Percentiles rank a stretch among this genome's conserved stretches.
phyloP scores from a whole-genome alignment of 495 filamentous ascomycete species.

The Podospora pseudopauciseta region DNA sequence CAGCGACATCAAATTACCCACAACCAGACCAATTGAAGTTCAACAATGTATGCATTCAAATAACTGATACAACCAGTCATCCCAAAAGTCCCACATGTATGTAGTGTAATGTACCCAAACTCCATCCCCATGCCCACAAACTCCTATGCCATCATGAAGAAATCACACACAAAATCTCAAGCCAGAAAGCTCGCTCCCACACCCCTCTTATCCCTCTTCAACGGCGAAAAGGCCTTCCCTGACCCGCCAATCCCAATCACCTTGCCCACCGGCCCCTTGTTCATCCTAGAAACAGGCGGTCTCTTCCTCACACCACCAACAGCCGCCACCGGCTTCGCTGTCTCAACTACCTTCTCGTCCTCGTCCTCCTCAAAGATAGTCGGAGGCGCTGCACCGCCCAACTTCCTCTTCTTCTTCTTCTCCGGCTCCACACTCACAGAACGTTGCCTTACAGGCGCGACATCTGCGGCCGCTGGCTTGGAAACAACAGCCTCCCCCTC shows the following conservation, averaged over 20 bases:
- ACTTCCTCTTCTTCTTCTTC: conserved; percentile 72
- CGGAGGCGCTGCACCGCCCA: conserved; percentile 55
- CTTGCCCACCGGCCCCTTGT: conserved; percentile 36
- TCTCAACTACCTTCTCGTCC: conserved; percentile 40
- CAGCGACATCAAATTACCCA: not conserved
- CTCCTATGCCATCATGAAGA: not conserved
- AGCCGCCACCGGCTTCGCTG: conserved; percentile 13
- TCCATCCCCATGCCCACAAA: not conserved
- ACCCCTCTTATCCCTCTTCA: conserved; percentile 72
- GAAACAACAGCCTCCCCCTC: not conserved
- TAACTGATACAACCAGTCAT: not conserved
- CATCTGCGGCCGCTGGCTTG: not conserved
- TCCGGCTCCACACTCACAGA: conserved; percentile 34
- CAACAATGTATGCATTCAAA: not conserved
- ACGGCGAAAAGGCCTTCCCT: conserved; percentile 64
- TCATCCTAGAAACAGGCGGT: conserved; percentile 31
- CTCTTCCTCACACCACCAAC: conserved; percentile 22
- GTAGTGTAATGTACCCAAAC: not conserved
- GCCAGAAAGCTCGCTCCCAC: conserved; percentile 53
- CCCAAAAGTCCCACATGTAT: conserved; percentile 11
- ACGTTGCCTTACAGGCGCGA: not conserved
- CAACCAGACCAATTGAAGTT: not conserved
- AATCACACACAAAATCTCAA: conserved; percentile 19
- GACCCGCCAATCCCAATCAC: conserved; percentile 36
- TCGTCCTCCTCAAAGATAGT: conserved; percentile 68